A percentile compares a stretch with the other conserved stretches of the same genome.
Evolutionary conservation across 2,329 filamentous ascomycete genomes (phyloP).

Genomic region (Nigrospora osmanthi): DNA sequence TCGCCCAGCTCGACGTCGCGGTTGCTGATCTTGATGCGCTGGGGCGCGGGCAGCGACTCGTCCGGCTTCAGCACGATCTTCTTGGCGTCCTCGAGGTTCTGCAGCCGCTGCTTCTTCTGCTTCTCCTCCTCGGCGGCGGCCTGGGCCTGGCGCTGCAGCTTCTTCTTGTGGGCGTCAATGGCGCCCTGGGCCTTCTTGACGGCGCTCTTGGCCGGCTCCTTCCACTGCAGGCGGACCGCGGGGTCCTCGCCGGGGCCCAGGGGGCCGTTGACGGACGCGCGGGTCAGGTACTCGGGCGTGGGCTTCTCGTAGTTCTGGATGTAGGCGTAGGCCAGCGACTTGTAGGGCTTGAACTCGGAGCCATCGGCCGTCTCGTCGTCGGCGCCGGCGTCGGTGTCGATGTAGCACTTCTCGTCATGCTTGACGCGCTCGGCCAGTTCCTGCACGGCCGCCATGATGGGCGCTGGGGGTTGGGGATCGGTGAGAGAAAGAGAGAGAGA

Average conservation of each 20-base stretch:
- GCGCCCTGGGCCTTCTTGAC: slow-evolving; percentile 77
- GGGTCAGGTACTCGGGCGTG: slow-evolving; percentile 57
- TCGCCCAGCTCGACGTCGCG: slow-evolving; percentile 56
- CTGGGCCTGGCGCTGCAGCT: slow-evolving; percentile 71
- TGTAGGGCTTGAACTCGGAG: slow-evolving; percentile 68
- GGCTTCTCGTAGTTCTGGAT: slow-evolving; percentile 56
- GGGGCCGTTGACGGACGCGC: slow-evolving; percentile 57
- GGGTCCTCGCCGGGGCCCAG: slow-evolving; percentile 57
- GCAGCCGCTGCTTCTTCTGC: slow-evolving; percentile 61
- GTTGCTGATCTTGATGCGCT: slow-evolving; percentile 69
- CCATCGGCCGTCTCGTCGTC: slow-evolving; percentile 63
- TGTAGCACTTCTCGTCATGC: slow-evolving; percentile 50
- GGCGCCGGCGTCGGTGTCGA: slow-evolving; percentile 72
- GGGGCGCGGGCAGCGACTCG: slow-evolving; percentile 63
- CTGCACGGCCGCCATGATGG: slow-evolving; percentile 33
- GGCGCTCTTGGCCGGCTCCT: slow-evolving; percentile 74
- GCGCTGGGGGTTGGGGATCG: too few relatives aligned
- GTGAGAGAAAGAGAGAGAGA: too few relatives aligned
- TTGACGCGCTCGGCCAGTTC: slow-evolving; percentile 44
- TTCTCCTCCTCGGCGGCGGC: slow-evolving; percentile 64
- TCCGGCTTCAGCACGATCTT: slow-evolving; percentile 67
- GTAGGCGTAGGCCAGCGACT: slow-evolving; percentile 71
- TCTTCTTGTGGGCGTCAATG: slow-evolving; percentile 73
- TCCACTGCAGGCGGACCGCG: slow-evolving; percentile 62
- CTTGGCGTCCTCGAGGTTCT: slow-evolving; percentile 72